Base-by-base conservation (phyloP, 768 basidiomycete species). In the Kwoniella botswanensis region DNA sequence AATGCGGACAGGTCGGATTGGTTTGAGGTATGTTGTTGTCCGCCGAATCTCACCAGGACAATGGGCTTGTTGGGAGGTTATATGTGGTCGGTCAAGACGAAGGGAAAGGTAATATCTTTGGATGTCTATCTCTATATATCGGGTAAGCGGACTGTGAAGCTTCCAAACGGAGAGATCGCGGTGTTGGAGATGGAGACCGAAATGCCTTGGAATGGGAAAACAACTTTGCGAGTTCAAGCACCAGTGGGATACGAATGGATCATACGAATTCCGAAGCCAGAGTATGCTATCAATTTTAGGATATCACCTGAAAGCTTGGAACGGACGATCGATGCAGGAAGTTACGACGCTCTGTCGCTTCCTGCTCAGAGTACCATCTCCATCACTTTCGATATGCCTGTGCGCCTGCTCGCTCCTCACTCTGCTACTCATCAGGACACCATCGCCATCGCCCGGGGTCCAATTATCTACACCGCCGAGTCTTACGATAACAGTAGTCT, bases 1-100 rank as follows among this genome's bases (percentile, higher is more conserved):
- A 55, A 21, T 17, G 74, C 73, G 12, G 62, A 50, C 22, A 64
- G 77, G 55, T 56, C 41, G 1, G 75, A 76, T 42, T 79, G 77
- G 77, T 79, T 76, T 54, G 74, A 76, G 52, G 73, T 76, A 42
- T 78, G 77, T 71, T 78, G 77, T 50, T 78, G 77, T 65, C 77
- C 77, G 6, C 77, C 77, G 21, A 78, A 78, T 55, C 50, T 75
- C 29, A 72, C 74, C 4, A 62, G 77, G 7, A 76, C 72, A 5
- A 65, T 78, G 41, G 77, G 77, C 18, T 72, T 78, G 63, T 50
- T 78, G 3, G 77, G 77, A 21, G 77, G 75, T 21, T 78, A 78
- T 42, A 68, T 71, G 4, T 78, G 77, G 77, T 18, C 69, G 15
- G 65, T 62, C 1, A 64, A 57, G 76, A 78, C 46, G 65, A 62